These are phyloP conservation scores for Nicotiana paniculata DNA, from an alignment of 257 asterid species.

Conservation along the genomic window DNA sequence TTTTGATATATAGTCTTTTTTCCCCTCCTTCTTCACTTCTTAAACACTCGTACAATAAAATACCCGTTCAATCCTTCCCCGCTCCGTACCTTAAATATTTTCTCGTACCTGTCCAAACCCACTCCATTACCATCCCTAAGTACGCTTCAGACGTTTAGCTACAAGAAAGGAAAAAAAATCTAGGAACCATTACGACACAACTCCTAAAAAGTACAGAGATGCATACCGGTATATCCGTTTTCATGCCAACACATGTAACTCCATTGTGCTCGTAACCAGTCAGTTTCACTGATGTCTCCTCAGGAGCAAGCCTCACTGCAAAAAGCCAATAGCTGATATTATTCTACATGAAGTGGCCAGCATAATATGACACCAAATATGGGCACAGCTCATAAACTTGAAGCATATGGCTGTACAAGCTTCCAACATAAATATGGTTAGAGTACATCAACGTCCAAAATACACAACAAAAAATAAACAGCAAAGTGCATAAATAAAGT, in stretches of 20 bases:
- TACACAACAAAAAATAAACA: neutral
- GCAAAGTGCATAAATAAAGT: neutral
- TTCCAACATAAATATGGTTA: neutral
- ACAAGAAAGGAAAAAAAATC: no score
- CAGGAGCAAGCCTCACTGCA: slow-evolving; percentile 98
- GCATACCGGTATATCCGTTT: slow-evolving; percentile 83
- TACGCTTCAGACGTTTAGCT: no score
- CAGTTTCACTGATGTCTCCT: slow-evolving; percentile 61
- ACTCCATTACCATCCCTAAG: no score
- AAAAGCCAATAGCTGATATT: neutral
- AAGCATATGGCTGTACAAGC: neutral
- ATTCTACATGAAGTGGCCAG: neutral
- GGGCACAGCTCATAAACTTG: neutral
- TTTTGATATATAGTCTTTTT: no score
- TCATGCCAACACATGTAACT: slow-evolving; percentile 90
- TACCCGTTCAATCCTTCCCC: no score
- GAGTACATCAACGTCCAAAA: neutral
- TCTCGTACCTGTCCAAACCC: no score
- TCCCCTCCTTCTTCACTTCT: no score
- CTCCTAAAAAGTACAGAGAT: neutral
- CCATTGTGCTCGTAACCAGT: slow-evolving; percentile 88
- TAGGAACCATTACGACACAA: neutral
- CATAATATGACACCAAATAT: neutral
- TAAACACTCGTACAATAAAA: no score
- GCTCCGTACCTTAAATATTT: no score